These are phyloP conservation scores for Eremothecium gossypii DNA, from an alignment of 1,139 yeast species.

Conservation along the genomic window DNA sequence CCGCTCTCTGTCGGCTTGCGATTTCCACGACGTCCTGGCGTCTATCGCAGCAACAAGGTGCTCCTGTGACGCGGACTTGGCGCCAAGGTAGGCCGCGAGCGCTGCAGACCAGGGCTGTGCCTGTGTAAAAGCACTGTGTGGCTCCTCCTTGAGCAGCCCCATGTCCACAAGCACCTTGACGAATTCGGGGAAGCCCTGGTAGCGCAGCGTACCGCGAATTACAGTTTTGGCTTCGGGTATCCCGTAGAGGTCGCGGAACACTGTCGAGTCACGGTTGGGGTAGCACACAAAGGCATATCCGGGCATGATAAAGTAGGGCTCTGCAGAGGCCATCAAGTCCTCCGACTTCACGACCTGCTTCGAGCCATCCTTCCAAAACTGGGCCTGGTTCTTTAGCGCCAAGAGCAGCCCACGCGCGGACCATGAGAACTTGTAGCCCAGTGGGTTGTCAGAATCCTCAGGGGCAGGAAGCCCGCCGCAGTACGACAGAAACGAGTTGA, in stretches of 20 bases:
- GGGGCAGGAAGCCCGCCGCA: slow-evolving; percentile 99
- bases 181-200: slow-evolving; percentile 98
- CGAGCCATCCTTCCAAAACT: slow-evolving; percentile 79
- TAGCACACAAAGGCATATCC: slow-evolving; percentile 92
- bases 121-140: slow-evolving; percentile 46
- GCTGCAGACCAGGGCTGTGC: slow-evolving; percentile 85
- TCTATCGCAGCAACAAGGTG: slow-evolving; percentile 72
- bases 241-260: slow-evolving; percentile 80
- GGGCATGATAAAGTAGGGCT: slow-evolving; percentile 92
- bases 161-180: slow-evolving; percentile 90
- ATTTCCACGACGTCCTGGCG: slow-evolving; percentile 70
- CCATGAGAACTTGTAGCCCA: slow-evolving; percentile 99
- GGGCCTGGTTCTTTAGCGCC: slow-evolving; percentile 90
- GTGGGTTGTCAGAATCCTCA: slow-evolving; percentile 92
- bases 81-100: slow-evolving; percentile 63
- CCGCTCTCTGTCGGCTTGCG: slow-evolving; percentile 73
- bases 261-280: slow-evolving; percentile 97
- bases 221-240: slow-evolving; percentile 98
- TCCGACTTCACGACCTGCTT: slow-evolving; percentile 73
- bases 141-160: slow-evolving; percentile 80
- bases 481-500: slow-evolving; percentile 86
- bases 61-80: slow-evolving; percentile 56
- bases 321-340: slow-evolving; percentile 90
- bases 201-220: slow-evolving; percentile 93
- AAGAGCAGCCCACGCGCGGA: slow-evolving; percentile 94